Percentiles rank a stretch among this genome's conserved stretches.
Evolutionary conservation across 140 eudicot genomes (phyloP).

Genomic region (Bidens hawaiensis): DNA sequence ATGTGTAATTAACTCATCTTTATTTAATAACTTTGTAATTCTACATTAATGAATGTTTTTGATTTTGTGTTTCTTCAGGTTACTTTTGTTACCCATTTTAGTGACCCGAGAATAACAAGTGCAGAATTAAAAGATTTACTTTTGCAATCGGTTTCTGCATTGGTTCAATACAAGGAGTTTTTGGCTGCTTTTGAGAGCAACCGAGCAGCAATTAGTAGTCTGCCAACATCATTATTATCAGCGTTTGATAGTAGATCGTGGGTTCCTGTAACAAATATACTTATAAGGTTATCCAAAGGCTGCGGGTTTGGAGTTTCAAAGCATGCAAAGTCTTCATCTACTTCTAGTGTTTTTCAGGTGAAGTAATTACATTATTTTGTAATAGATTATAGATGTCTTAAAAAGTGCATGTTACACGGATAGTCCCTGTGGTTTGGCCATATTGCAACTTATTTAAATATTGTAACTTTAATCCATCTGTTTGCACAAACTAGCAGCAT

Average conservation of each 20-base stretch:
- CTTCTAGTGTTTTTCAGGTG: conserved; percentile 75
- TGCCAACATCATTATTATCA: conserved; percentile 80
- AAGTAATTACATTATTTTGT: background rate
- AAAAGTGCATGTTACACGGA: background rate
- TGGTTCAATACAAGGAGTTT: conserved; percentile 88
- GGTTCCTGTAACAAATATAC: conserved; percentile 90
- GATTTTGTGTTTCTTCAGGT: conserved; percentile 43
- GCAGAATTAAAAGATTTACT: conserved; percentile 90
- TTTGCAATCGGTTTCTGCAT: conserved; percentile 85
- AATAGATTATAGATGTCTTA: background rate
- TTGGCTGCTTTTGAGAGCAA: conserved; percentile 80
- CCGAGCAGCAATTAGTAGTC: conserved; percentile 63
- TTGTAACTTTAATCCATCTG: no score
- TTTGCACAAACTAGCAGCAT: no score
- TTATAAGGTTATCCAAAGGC: conserved; percentile 83
- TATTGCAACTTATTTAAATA: no score
- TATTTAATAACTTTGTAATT: background rate
- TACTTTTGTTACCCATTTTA: conserved; percentile 82
- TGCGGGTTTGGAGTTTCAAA: conserved; percentile 85
- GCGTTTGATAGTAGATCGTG: conserved; percentile 96
- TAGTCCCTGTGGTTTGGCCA: background rate
- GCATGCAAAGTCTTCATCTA: conserved; percentile 76
- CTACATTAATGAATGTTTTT: conserved; percentile 14
- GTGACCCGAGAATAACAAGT: conserved; percentile 89
- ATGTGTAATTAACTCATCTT: no score